These are phyloP conservation scores for Lyophyllum decastes DNA, from an alignment of 768 basidiomycete genomes.

Conservation along the genomic window DNA sequence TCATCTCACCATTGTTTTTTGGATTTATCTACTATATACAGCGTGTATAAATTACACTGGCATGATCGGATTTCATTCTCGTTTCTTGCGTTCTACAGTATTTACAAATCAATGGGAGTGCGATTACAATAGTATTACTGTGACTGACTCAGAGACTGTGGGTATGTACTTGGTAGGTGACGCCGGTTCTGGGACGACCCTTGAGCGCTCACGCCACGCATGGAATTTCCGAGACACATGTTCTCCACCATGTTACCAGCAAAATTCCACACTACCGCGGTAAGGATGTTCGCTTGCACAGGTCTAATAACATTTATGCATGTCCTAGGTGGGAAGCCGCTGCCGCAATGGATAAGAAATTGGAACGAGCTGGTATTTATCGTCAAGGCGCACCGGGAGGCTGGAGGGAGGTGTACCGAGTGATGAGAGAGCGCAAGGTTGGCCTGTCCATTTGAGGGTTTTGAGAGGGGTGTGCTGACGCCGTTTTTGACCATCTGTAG, in stretches of 20 bases:
- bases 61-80: not conserved
- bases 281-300: conserved; percentile 21
- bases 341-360: conserved; percentile 68
- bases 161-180: no score
- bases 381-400: conserved; percentile 63
- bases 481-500: conserved; percentile 22
- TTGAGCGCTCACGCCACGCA: conserved; percentile 63
- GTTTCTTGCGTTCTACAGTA: not conserved
- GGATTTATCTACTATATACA: no score
- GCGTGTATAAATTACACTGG: not conserved
- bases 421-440: conserved; percentile 64
- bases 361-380: conserved; percentile 53
- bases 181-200: conserved; percentile 58
- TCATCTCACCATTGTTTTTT: no score
- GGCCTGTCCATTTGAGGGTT: not conserved
- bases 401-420: conserved; percentile 66
- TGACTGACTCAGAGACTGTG: no score
- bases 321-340: conserved; percentile 79
- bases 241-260: conserved; percentile 76
- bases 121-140: no score
- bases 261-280: conserved; percentile 85
- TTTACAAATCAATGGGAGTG: not conserved
- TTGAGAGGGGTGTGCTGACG: not conserved
- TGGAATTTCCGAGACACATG: conserved; percentile 83
- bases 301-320: conserved; percentile 16